Evolutionary conservation across 306 rosid species (phyloP).

Genomic region (Arachis hypogaea): DNA sequence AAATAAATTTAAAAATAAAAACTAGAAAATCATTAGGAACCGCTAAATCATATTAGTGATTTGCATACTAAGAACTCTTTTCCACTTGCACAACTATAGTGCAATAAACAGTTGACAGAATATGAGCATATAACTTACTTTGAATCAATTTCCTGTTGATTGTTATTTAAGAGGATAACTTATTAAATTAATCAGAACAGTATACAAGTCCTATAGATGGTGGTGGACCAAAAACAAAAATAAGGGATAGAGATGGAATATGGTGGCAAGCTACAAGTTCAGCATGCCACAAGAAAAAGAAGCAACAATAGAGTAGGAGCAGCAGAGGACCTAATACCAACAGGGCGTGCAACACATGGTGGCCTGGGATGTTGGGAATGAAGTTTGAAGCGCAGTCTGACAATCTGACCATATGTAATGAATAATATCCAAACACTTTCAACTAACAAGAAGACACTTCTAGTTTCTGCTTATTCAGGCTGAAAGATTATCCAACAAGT

Average conservation of each 20-base stretch:
- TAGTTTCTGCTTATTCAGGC: background rate
- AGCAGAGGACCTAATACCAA: background rate
- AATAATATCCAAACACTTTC: background rate
- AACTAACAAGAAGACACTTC: background rate
- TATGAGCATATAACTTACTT: constrained; percentile 1
- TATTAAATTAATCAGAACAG: constrained; percentile 1
- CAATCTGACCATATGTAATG: background rate
- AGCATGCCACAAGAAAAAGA: background rate
- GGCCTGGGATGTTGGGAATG: background rate
- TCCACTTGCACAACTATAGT: background rate
- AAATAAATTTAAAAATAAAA: background rate
- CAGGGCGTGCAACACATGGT: background rate
- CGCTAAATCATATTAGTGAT: too few relatives aligned
- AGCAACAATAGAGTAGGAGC: background rate
- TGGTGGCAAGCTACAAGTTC: background rate
- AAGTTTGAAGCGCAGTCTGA: background rate
- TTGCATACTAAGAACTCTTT: background rate
- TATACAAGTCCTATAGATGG: background rate
- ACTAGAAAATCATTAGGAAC: too few relatives aligned
- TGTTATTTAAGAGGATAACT: background rate
- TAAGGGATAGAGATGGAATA: background rate
- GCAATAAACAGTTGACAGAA: background rate
- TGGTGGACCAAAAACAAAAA: too few relatives aligned
- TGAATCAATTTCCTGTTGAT: background rate
- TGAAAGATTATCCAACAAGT: background rate